phyloP scores from a whole-genome alignment of 2,329 filamentous ascomycete genomes.

The Botryotinia calthae region DNA sequence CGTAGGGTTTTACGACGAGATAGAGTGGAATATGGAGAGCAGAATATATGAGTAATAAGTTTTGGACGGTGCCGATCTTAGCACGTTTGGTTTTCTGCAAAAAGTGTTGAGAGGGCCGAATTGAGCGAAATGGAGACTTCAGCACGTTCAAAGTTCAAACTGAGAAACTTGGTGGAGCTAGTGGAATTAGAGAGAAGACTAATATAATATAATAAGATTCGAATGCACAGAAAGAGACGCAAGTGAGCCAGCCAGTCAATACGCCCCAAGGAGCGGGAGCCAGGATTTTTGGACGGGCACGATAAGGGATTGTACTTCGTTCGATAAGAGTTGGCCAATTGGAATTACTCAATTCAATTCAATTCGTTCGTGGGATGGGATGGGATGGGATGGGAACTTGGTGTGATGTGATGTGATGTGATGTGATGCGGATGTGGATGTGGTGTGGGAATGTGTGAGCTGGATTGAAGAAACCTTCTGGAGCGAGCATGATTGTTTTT shows the following conservation, averaged over 20 bases:
- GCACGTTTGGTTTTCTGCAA: neutral
- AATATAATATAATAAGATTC: neutral
- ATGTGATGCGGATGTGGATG: neutral
- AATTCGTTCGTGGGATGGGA: too few species aligned
- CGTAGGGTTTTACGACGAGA: neutral
- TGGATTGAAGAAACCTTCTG: neutral
- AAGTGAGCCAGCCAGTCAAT: neutral
- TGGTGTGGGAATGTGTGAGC: neutral
- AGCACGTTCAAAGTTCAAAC: neutral
- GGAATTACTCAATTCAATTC: constrained; percentile 6
- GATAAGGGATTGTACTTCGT: neutral
- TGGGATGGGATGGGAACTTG: too few species aligned
- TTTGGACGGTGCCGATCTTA: neutral
- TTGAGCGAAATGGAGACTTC: neutral
- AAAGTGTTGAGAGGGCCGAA: constrained; percentile 13
- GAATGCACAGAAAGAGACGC: neutral
- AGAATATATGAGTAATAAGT: constrained; percentile 2
- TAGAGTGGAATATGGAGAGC: neutral
- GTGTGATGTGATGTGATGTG: neutral
- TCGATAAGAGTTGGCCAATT: constrained; percentile 16
- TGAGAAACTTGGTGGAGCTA: neutral
- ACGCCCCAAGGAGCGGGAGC: neutral
- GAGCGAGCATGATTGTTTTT: neutral
- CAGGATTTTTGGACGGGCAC: neutral
- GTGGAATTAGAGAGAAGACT: neutral